Evolutionary conservation across 1,139 yeast species (phyloP).

Genomic region (Pichia kudriavzevii): DNA sequence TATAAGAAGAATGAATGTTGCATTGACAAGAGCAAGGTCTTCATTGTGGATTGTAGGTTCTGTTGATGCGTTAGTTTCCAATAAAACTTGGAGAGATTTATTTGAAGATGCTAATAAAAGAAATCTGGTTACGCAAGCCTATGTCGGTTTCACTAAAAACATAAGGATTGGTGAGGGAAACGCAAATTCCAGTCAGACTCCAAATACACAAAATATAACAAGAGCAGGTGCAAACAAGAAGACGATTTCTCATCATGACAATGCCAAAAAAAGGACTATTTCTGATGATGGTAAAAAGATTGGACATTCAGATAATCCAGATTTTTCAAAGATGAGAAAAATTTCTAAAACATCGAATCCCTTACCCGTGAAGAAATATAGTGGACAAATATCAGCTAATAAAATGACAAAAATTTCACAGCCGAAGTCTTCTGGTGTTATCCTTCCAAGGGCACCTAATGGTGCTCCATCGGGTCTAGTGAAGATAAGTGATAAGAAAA

Average conservation of each 20-base stretch:
- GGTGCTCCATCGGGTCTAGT: constrained; percentile 13
- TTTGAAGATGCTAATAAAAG: constrained; percentile 56
- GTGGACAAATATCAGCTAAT: constrained; percentile 6
- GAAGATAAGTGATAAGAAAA: constrained; percentile 18
- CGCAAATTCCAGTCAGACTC: not conserved
- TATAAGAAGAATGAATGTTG: constrained; percentile 91
- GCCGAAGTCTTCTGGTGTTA: constrained; percentile 9
- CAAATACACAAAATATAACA: not conserved
- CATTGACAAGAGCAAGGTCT: constrained; percentile 85
- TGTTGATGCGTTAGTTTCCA: constrained; percentile 49
- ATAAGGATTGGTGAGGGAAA: not conserved
- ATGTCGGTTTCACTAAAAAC: constrained; percentile 21
- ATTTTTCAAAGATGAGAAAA: constrained; percentile 3
- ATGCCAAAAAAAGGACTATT: not conserved
- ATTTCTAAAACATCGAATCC: constrained; percentile 2
- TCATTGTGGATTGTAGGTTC: constrained; percentile 92
- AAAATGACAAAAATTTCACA: constrained; percentile 1
- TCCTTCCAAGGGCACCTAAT: constrained; percentile 3
- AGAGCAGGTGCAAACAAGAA: not conserved
- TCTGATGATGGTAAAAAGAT: not conserved
- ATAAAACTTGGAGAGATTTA: constrained; percentile 63
- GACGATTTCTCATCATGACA: not conserved
- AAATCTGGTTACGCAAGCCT: constrained; percentile 20
- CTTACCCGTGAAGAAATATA: constrained; percentile 4
- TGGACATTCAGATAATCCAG: not conserved